Evolutionary conservation across 768 basidiomycete species (phyloP).

Genomic region (Krasilnikovozyma curviuscula): DNA sequence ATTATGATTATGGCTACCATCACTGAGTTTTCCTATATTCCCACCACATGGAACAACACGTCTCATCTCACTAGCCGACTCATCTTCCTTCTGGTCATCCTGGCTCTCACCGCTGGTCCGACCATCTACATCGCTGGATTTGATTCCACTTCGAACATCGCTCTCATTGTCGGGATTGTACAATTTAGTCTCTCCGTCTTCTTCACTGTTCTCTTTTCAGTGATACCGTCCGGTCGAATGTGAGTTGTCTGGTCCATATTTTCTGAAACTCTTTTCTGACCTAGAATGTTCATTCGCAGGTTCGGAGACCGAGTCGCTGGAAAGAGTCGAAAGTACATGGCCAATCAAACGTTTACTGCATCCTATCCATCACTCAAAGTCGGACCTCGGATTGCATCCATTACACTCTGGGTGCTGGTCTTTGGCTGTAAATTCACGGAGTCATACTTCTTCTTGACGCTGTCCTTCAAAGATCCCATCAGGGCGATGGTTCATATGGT

Average conservation of each 20-base stretch:
- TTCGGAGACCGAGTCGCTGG: conserved; percentile 94
- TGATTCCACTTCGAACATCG: conserved; percentile 42
- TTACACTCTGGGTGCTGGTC: conserved; percentile 71
- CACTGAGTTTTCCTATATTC: conserved; percentile 91
- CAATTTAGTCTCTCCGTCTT: conserved; percentile 86
- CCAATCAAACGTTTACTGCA: conserved; percentile 94
- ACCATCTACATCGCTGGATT: conserved; percentile 86
- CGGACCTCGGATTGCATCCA: conserved; percentile 52
- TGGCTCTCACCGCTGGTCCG: conserved; percentile 77
- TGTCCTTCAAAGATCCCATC: conserved; percentile 85
- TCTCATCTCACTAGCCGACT: conserved; percentile 84
- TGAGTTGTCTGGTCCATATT: too few species aligned
- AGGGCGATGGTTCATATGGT: conserved; percentile 92
- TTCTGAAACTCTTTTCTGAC: conserved; percentile 67
- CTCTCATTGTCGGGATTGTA: conserved; percentile 84
- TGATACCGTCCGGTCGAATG: conserved; percentile 92
- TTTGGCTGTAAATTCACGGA: conserved; percentile 94
- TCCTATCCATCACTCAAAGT: conserved; percentile 58
- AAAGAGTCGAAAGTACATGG: conserved; percentile 89
- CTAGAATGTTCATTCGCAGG: conserved; percentile 95
- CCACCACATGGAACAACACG: conserved; percentile 96
- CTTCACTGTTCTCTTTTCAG: conserved; percentile 67
- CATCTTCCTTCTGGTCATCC: conserved; percentile 70
- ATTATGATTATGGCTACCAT: conserved; percentile 94
- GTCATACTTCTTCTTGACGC: conserved; percentile 93